phyloP scores from a whole-genome alignment of 108 stramenopile species.

The Chaetoceros muelleri region DNA sequence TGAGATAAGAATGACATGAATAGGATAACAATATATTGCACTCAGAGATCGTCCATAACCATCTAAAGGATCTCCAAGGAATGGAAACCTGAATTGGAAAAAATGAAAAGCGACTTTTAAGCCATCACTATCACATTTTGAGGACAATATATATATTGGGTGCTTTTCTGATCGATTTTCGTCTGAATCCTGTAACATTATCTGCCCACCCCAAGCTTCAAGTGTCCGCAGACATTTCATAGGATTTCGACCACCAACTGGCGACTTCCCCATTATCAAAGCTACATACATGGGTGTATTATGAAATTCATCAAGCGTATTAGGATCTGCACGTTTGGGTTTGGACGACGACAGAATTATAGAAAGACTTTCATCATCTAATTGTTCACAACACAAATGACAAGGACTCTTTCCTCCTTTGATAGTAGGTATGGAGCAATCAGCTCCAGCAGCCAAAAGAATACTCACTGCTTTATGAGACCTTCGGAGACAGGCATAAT shows the following conservation, averaged over 20 bases:
- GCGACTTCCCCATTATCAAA: conserved; percentile 34
- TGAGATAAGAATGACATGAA: conserved; percentile 49
- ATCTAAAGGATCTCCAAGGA: conserved; percentile 12
- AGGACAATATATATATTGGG: conserved; percentile 10
- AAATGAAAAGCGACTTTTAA: conserved; percentile 31
- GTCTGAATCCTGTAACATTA: not conserved
- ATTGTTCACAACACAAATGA: conserved; percentile 45
- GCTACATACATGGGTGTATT: conserved; percentile 69
- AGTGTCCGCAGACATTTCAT: conserved; percentile 44
- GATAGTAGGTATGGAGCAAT: conserved; percentile 23
- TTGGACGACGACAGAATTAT: conserved; percentile 32
- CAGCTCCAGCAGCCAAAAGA: conserved; percentile 59
- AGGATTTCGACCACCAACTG: conserved; percentile 22
- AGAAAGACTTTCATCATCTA: conserved; percentile 49
- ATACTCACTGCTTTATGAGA: conserved; percentile 35
- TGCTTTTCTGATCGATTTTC: not conserved
- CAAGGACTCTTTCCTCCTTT: conserved; percentile 26
- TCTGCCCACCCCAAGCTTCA: conserved; percentile 47
- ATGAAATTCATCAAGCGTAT: conserved; percentile 43
- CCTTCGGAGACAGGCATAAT: conserved; percentile 56
- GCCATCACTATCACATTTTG: conserved; percentile 32
- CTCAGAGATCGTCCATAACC: conserved; percentile 20
- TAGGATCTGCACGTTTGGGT: conserved; percentile 47
- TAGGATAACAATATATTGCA: conserved; percentile 53
- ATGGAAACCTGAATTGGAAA: conserved; percentile 37